These are phyloP conservation scores for Leptographium radiaticola DNA, from an alignment of 2,329 filamentous ascomycete species.

Conservation along the genomic window DNA sequence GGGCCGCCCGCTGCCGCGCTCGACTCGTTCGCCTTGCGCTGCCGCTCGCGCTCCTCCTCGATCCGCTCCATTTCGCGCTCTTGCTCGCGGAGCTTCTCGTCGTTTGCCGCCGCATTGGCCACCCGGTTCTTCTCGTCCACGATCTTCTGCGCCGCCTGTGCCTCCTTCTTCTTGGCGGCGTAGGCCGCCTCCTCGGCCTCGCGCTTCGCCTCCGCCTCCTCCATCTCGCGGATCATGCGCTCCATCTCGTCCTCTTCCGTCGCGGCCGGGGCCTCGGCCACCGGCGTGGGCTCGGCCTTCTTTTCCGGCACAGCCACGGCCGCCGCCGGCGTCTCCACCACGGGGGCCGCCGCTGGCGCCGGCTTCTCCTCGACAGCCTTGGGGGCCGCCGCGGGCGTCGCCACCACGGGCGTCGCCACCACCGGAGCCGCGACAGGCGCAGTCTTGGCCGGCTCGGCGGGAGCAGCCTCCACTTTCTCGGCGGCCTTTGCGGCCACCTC, in stretches of 20 bases:
- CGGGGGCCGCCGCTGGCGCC: background rate
- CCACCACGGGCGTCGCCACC: background rate
- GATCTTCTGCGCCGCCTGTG: conserved; percentile 6
- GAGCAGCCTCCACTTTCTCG: background rate
- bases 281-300: conserved; percentile 18
- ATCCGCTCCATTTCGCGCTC: conserved; percentile 60
- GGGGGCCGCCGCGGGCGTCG: background rate
- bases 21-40: conserved; percentile 36
- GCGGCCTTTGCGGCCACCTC: background rate
- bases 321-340: background rate
- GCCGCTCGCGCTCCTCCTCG: conserved; percentile 56
- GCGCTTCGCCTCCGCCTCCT: conserved; percentile 12
- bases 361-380: background rate
- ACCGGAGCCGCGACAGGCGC: background rate
- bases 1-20: conserved; percentile 25
- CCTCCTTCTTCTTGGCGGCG: conserved; percentile 9
- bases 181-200: conserved; percentile 11
- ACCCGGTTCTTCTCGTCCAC: conserved; percentile 9
- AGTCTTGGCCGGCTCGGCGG: background rate
- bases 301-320: conserved; percentile 11
- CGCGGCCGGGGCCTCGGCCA: conserved; percentile 13
- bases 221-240: conserved; percentile 15
- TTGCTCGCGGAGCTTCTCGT: conserved; percentile 52
- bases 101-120: conserved; percentile 10
- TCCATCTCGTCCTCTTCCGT: conserved; percentile 24